Evolutionary conservation across 805 yeast genomes (phyloP).

Genomic region (Yarrowia sp.): DNA sequence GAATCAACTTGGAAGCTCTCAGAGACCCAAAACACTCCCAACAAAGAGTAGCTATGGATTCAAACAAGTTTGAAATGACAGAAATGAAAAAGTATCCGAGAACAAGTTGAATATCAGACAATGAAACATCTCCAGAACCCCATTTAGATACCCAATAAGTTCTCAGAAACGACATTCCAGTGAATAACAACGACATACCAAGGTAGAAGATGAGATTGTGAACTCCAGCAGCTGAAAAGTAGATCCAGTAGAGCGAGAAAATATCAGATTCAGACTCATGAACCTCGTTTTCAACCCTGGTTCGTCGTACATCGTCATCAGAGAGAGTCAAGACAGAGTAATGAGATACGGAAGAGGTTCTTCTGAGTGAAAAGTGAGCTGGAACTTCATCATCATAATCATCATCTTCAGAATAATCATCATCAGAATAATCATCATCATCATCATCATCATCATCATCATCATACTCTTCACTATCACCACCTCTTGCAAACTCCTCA

Average conservation of each 20-base stretch:
- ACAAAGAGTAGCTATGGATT: conserved; percentile 55
- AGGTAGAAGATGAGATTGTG: not conserved
- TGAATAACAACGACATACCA: not conserved
- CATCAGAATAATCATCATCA: too few relatives aligned
- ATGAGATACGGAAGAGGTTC: not conserved
- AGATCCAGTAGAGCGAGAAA: not conserved
- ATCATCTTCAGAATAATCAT: too few relatives aligned
- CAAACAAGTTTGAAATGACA: conserved; percentile 45
- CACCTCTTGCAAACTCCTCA: not conserved
- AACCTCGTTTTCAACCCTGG: not conserved
- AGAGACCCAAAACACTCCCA: conserved; percentile 36
- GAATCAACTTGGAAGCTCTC: conserved; percentile 44
- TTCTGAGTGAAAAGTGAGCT: not conserved
- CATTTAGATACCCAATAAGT: not conserved
- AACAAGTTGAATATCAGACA: conserved; percentile 50
- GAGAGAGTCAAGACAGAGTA: not conserved
- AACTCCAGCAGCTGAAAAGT: not conserved
- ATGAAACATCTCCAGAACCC: not conserved
- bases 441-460: too few relatives aligned
- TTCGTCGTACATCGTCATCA: not conserved
- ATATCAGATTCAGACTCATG: not conserved
- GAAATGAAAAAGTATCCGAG: conserved; percentile 70
- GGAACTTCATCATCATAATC: too few relatives aligned
- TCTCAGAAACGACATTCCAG: not conserved
- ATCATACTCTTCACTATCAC: too few relatives aligned